phyloP scores from a whole-genome alignment of 805 yeast species.

The Starmera amethionina region DNA sequence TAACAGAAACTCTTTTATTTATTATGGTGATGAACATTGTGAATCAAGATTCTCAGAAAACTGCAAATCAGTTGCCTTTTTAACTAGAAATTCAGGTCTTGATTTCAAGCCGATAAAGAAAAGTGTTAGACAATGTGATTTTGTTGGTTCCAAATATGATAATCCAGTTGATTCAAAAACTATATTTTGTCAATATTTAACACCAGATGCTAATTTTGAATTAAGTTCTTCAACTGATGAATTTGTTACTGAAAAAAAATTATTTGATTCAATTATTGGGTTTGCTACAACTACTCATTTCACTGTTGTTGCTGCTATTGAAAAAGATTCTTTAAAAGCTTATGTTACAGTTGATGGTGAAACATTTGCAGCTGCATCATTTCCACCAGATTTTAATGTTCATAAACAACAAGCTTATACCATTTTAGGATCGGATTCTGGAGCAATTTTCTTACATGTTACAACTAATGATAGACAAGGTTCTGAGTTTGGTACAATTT shows the following conservation, averaged over 20 bases:
- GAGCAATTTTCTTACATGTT: conserved; percentile 74
- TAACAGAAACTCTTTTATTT: conserved; percentile 46
- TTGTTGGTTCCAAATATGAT: conserved; percentile 39
- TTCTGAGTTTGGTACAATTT: conserved; percentile 62
- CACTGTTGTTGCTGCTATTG: conserved; percentile 58
- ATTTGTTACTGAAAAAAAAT: conserved; percentile 18
- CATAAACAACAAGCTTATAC: conserved; percentile 68
- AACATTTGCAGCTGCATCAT: conserved; percentile 65
- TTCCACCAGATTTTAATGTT: conserved; percentile 61
- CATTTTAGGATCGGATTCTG: conserved; percentile 61
- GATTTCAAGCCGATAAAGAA: conserved; percentile 44
- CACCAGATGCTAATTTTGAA: conserved; percentile 16
- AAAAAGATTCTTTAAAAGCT: conserved; percentile 47
- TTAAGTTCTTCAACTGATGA: conserved; percentile 20
- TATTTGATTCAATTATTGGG: conserved; percentile 59
- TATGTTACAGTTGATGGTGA: conserved; percentile 73
- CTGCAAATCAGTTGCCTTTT: conserved; percentile 50
- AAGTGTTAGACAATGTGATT: conserved; percentile 53
- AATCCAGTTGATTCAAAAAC: conserved; percentile 34
- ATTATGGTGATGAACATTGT: conserved; percentile 57
- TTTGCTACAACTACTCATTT: conserved; percentile 64
- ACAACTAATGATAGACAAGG: conserved; percentile 46
- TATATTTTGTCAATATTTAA: conserved; percentile 52
- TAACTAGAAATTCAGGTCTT: conserved; percentile 58
- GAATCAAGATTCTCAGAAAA: conserved; percentile 7